Conservation (phyloP, 495 filamentous ascomycete species). For the Penicillium paradoxum region DNA sequence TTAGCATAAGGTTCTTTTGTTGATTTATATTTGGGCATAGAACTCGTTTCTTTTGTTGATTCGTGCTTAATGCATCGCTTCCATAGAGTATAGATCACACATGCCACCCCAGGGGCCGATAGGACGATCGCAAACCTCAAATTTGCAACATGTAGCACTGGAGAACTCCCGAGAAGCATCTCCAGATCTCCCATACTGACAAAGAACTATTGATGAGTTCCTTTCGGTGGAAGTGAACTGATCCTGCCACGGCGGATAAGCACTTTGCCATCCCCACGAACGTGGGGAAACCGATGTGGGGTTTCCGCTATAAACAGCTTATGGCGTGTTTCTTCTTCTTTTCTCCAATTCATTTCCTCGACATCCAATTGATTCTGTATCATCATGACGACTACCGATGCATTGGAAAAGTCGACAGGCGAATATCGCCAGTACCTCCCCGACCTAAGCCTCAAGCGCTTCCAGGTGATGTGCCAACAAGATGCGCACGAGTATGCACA, state of each 20-base stretch:
- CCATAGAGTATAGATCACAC: too few relatives aligned
- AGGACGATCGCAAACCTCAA: too few relatives aligned
- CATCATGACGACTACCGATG: conserved; percentile 1
- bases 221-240: conserved; percentile 9
- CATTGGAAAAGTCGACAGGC: conserved; percentile 30
- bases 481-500: conserved; percentile 60
- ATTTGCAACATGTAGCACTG: too few relatives aligned
- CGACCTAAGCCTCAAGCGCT: conserved; percentile 55
- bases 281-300: conserved; percentile 27
- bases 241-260: conserved; percentile 17
- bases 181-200: neutral
- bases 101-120: too few relatives aligned
- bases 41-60: too few relatives aligned
- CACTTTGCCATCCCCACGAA: conserved; percentile 24
- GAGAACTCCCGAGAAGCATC: too few relatives aligned
- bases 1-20: too few relatives aligned
- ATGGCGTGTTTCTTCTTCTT: neutral
- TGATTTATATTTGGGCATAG: too few relatives aligned
- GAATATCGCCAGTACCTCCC: conserved; percentile 57
- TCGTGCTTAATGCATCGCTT: too few relatives aligned
- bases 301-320: conserved; percentile 14
- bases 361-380: neutral
- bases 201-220: conserved; percentile 8
- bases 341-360: neutral
- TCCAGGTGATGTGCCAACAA: conserved; percentile 58